A percentile compares a stretch with the other conserved stretches of the same genome.
phyloP scores from a whole-genome alignment of 208 protist species.

The Acanthamoeba sp. region DNA sequence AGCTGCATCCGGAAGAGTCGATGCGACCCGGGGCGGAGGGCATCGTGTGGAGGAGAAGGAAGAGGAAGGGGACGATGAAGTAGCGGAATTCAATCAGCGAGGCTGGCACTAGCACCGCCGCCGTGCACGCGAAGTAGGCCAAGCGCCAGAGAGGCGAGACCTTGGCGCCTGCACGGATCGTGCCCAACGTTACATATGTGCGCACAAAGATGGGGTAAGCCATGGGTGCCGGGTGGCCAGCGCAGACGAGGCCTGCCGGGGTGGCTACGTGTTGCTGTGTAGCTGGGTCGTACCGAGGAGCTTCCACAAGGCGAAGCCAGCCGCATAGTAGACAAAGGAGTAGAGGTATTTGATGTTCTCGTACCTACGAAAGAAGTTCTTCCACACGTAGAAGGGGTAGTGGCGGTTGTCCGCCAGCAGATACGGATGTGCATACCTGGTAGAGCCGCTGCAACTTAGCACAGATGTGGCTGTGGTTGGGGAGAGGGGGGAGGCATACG shows the following conservation, averaged over 20 bases:
- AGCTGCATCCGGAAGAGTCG: not conserved
- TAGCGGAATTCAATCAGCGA: slow-evolving; percentile 77
- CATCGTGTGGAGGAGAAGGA: slow-evolving; percentile 72
- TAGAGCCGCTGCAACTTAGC: too few species aligned
- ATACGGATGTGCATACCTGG: slow-evolving; percentile 72
- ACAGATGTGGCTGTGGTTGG: not conserved
- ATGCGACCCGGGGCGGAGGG: not conserved
- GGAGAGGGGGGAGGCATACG: not conserved
- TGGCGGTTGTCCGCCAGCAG: slow-evolving; percentile 80
- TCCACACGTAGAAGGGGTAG: slow-evolving; percentile 79
- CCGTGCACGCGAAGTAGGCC: slow-evolving; percentile 18
- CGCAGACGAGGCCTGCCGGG: too few species aligned
- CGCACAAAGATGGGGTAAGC: not conserved
- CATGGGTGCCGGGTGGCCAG: too few species aligned
- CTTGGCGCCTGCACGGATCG: not conserved
- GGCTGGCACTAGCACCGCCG: slow-evolving; percentile 58
- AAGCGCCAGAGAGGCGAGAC: slow-evolving; percentile 39
- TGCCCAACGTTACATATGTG: too few species aligned
- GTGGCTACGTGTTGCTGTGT: too few species aligned
- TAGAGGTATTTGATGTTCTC: slow-evolving; percentile 55
- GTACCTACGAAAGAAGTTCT: slow-evolving; percentile 67
- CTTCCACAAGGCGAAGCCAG: slow-evolving; percentile 15
- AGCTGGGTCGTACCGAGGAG: not conserved
- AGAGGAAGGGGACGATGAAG: slow-evolving; percentile 75
- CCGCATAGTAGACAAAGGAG: slow-evolving; percentile 45